Base-by-base conservation (phyloP, 352 stramenopile genomes). In the Phytophthora constricta region DNA sequence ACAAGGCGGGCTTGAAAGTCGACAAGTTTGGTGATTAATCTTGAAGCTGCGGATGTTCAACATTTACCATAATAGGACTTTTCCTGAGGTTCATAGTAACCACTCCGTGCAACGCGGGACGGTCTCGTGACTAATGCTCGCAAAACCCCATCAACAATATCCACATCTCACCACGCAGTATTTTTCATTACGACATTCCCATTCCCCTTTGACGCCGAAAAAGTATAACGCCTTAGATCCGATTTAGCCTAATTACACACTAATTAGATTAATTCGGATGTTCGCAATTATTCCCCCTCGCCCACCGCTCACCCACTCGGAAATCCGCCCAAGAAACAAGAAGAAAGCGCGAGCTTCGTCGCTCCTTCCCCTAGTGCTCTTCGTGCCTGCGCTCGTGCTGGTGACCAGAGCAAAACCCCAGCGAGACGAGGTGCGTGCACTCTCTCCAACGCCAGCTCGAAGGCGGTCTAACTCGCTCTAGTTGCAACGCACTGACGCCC, bases 241-340 rank as follows among this genome's bases (percentile, higher is more conserved):
- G 16, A 47, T 23, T 47, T 47, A 47, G 14, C 4, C 4, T 45
- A 22, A 45, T 45, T 45, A 20, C 7, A 19, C 7, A 45, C 17
- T 7, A 45, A 45, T 45, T 45, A 20, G 9, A 45, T 7, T 23
- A 47, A 23, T 47, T 47, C 14, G 5, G 34, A 42, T 42, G 14
- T 19, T 10, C 41, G 8, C 13, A 23, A 23, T 25, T n/a, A 22
- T n/a, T 47, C 41, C 41, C 41, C 41, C 41, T 47, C 41, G 19
- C n/a, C 3, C 17, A 20, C 41, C 19, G 14, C 14, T 20, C 41
- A 7, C 19, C 41, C 41, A 47, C 52, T 59, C 52, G 39, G 59
- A 72, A 68, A 63, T 72, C 64, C 51, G 17, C 58, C 41, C 52
- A 51, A 37, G 26, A 62, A 62, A 74, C 50, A 68, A 72, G 46